These are phyloP conservation scores for Eucalyptus rudis DNA, from an alignment of 345 rosid species.

Conservation along the genomic window DNA sequence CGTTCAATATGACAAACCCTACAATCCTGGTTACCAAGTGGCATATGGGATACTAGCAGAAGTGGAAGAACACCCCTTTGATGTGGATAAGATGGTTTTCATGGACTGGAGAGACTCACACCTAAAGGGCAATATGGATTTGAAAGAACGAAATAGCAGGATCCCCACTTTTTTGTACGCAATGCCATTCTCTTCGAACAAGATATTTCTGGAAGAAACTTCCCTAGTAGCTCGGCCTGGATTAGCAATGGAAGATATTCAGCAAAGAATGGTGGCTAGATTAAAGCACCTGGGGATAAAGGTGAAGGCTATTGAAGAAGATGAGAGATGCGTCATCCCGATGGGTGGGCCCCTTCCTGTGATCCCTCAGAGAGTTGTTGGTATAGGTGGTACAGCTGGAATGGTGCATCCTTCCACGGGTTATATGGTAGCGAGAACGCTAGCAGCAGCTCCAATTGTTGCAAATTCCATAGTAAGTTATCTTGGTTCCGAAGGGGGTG, in stretches of 20 bases:
- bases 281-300: constrained; percentile 70
- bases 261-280: constrained; percentile 94
- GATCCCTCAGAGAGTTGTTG: constrained; percentile 88
- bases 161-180: constrained; percentile 91
- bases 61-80: constrained; percentile 91
- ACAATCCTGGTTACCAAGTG: constrained; percentile 93
- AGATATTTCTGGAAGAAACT: constrained; percentile 90
- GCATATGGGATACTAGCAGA: constrained; percentile 93
- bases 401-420: constrained; percentile 94
- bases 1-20: constrained; percentile 91
- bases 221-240: constrained; percentile 93
- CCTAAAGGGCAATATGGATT: constrained; percentile 22
- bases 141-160: constrained; percentile 49
- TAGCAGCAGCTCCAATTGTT: constrained; percentile 90
- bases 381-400: constrained; percentile 95
- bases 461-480: constrained; percentile 68
- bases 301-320: constrained; percentile 80
- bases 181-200: constrained; percentile 76
- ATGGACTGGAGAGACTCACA: constrained; percentile 99
- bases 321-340: constrained; percentile 84
- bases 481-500: constrained; percentile 37
- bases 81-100: constrained; percentile 87
- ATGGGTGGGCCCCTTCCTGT: constrained; percentile 99
- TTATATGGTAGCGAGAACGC: constrained; percentile 97
- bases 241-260: constrained; percentile 68